These are phyloP conservation scores for Fusarium pseudoanthophilum DNA, from an alignment of 2,329 filamentous ascomycete genomes.

Conservation along the genomic window DNA sequence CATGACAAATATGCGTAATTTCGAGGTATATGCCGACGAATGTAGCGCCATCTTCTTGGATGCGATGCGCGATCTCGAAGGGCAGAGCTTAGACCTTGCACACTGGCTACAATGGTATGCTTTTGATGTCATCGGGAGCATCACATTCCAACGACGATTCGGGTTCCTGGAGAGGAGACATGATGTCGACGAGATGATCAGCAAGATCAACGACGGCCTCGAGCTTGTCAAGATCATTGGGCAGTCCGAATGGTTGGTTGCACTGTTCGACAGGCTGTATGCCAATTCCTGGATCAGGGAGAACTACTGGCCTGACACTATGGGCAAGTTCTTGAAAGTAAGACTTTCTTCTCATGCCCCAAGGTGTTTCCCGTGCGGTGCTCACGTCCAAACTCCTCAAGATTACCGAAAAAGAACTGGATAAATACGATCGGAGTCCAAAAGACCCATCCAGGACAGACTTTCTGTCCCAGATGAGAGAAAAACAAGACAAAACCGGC, in stretches of 20 bases:
- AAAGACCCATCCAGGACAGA: not conserved
- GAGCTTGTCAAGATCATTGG: not conserved
- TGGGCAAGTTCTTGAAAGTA: not conserved
- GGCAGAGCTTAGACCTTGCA: not conserved
- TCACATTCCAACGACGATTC: not conserved
- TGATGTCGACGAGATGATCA: not conserved
- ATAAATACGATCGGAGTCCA: not conserved
- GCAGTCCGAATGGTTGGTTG: not conserved
- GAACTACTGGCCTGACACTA: not conserved
- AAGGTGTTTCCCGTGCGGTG: not conserved
- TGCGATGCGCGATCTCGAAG: not conserved
- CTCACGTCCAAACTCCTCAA: fast-evolving
- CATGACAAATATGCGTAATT: not conserved
- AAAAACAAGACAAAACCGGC: not conserved
- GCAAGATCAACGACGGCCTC: not conserved
- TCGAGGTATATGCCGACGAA: not conserved
- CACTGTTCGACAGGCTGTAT: not conserved
- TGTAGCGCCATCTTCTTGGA: not conserved
- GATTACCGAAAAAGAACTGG: not conserved
- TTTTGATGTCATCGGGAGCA: not conserved
- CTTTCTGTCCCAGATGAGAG: not conserved
- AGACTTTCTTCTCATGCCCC: not conserved
- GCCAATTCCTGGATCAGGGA: not conserved
- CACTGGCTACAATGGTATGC: not conserved
- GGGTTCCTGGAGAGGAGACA: not conserved